Evolutionary conservation across 306 rosid species (phyloP), one percentile per base, ranked within the genome.

Genomic region (Abrus precatorius): DNA sequence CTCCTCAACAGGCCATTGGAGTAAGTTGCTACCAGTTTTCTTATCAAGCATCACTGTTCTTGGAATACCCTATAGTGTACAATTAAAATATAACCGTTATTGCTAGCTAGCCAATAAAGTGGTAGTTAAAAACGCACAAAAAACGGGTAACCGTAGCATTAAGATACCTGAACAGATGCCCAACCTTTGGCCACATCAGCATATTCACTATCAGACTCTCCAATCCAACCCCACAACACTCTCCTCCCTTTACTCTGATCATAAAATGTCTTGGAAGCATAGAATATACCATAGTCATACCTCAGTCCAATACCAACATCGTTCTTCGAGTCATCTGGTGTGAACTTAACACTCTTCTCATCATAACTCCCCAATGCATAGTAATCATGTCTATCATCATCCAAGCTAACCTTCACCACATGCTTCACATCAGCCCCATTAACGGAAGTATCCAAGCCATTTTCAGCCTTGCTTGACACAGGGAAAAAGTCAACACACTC

Each of bases 161-260:
- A 45, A 47, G 38, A 3, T 79, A 93, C 98, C 91, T 88, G 96
- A 81, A 94, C 33, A 1, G 96, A 94, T 3, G 98, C 97, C 98
- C 98, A 92, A 20, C 97, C 97, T 80, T 94, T 94, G 78, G 88
- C 64, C 4, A 94, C 77, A 72, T 94, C 98, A 63, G 94, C 88
- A 81, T 13, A 54, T 82, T 94, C 98, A n/a, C 90, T 91, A n/a
- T 94, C 98, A 0, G 94, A 84, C 74, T 94, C 98, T 11, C 90
- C 85, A 75, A 94, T 89, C 98, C 98, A 94, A 48, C 97, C 92
- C 98, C 98, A 94, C 90, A 94, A 79, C 32, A 94, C 89, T 82
- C 98, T 91, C 77, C 98, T 92, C 1, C 28, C 44, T 66, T 77
- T 88, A 1, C 59, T 83, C 11, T 81, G 85, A 28, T 94, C 98